phyloP scores from a whole-genome alignment of 2,329 filamentous ascomycete genomes.

The Colletotrichum ledebouriae region DNA sequence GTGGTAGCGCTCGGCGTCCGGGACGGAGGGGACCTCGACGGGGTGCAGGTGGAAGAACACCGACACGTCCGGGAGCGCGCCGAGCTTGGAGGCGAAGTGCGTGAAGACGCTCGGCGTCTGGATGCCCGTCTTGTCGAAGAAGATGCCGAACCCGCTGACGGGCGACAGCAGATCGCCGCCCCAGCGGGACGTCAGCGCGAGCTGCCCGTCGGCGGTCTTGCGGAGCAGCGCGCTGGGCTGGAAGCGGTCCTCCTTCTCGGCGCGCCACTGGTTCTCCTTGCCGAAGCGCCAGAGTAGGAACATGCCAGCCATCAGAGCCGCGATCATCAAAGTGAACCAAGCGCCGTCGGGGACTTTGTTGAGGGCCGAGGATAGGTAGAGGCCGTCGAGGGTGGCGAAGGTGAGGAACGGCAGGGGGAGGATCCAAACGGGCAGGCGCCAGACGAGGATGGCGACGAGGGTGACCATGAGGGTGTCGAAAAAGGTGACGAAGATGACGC shows the following conservation, averaged over 20 bases:
- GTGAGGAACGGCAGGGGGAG: slow-evolving; percentile 73
- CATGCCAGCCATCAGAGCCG: slow-evolving; percentile 71
- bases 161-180: slow-evolving; percentile 59
- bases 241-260: slow-evolving; percentile 74
- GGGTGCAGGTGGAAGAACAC: slow-evolving; percentile 82
- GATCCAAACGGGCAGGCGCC: slow-evolving; percentile 72
- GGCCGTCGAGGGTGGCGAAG: slow-evolving; percentile 76
- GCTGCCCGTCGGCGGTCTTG: slow-evolving; percentile 45
- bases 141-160: slow-evolving; percentile 75
- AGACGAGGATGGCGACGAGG: slow-evolving; percentile 79
- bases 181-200: slow-evolving; percentile 54
- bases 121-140: slow-evolving; percentile 82
- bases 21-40: slow-evolving; percentile 69
- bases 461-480: slow-evolving; percentile 82
- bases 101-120: slow-evolving; percentile 76
- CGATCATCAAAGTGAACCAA: slow-evolving; percentile 81
- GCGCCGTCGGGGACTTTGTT: slow-evolving; percentile 81
- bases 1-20: slow-evolving; percentile 61
- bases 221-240: slow-evolving; percentile 58
- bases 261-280: slow-evolving; percentile 82
- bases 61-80: slow-evolving; percentile 74
- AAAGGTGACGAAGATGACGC: slow-evolving; percentile 84
- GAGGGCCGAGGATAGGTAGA: slow-evolving; percentile 77
- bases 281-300: slow-evolving; percentile 85
- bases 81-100: slow-evolving; percentile 80